phyloP scores from a whole-genome alignment of 306 rosid species.

The Amphicarpaea edgeworthii region DNA sequence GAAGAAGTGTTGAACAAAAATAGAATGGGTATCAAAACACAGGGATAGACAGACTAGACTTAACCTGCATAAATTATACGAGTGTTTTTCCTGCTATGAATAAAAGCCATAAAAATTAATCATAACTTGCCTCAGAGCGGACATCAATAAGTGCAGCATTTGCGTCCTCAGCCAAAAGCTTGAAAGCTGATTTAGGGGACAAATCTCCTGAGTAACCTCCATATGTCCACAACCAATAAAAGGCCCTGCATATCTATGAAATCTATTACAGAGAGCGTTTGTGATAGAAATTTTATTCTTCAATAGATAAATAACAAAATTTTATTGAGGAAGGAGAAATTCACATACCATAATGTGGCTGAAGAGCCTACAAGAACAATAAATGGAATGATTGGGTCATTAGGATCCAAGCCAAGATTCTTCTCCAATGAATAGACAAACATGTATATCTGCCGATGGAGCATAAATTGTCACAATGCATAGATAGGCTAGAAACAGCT shows the following conservation, averaged over 20 bases:
- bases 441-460: constrained; percentile 61
- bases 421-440: constrained; percentile 77
- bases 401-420: constrained; percentile 87
- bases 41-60: constrained; percentile 22
- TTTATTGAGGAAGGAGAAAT: constrained; percentile 48
- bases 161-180: constrained; percentile 71
- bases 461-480: constrained; percentile 33
- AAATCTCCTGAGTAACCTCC: constrained; percentile 95
- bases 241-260: constrained; percentile 91
- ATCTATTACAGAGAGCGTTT: constrained; percentile 59
- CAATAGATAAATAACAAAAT: constrained; percentile 37
- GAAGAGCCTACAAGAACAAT: constrained; percentile 78
- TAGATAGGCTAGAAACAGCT: constrained; percentile 6
- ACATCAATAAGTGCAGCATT: constrained; percentile 82
- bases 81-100: constrained; percentile 36
- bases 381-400: constrained; percentile 89
- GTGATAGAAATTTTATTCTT: constrained; percentile 43
- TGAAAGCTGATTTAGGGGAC: constrained; percentile 77
- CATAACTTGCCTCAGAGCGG: constrained; percentile 83
- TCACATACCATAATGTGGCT: constrained; percentile 79
- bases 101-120: constrained; percentile 51
- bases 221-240: constrained; percentile 77
- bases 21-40: constrained; percentile 37
- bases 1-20: constrained; percentile 30
- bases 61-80: constrained; percentile 32